phyloP scores from a whole-genome alignment of 2,329 filamentous ascomycete genomes.

The Fusarium coicis region DNA sequence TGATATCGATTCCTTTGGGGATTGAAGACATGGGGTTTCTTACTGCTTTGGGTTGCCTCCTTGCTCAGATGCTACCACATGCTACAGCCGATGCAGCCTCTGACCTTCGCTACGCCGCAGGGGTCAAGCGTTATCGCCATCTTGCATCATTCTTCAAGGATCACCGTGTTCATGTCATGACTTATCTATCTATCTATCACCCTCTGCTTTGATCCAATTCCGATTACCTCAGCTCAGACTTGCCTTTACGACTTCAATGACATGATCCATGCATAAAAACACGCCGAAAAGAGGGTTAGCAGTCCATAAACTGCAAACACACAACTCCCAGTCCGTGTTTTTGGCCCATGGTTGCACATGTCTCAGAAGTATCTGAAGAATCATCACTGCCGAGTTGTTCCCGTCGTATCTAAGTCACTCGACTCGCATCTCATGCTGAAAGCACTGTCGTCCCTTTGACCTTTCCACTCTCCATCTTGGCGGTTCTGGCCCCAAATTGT shows the following conservation, averaged over 20 bases:
- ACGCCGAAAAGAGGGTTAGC: conserved; percentile 55
- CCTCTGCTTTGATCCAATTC: not conserved
- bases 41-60: conserved; percentile 15
- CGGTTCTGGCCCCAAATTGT: conserved; percentile 84
- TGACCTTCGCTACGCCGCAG: conserved; percentile 6
- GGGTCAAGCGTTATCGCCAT: not conserved
- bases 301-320: conserved; percentile 56
- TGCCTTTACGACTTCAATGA: conserved; percentile 70
- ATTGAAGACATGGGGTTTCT: not conserved
- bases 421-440: conserved; percentile 49
- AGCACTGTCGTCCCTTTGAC: conserved; percentile 75
- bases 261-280: conserved; percentile 42
- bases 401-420: conserved; percentile 17
- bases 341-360: conserved; percentile 44
- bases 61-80: conserved; percentile 27
- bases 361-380: conserved; percentile 81
- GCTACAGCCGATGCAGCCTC: conserved; percentile 24
- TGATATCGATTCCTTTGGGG: not conserved
- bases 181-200: conserved; percentile 6
- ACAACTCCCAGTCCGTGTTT: conserved; percentile 47
- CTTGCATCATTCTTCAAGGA: conserved; percentile 8
- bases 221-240: conserved; percentile 65
- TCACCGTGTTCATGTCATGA: conserved; percentile 24
- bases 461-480: conserved; percentile 80
- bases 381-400: conserved; percentile 69